Base-by-base conservation (phyloP, 2,329 filamentous ascomycete genomes). In the Ophiostoma fasciatum region DNA sequence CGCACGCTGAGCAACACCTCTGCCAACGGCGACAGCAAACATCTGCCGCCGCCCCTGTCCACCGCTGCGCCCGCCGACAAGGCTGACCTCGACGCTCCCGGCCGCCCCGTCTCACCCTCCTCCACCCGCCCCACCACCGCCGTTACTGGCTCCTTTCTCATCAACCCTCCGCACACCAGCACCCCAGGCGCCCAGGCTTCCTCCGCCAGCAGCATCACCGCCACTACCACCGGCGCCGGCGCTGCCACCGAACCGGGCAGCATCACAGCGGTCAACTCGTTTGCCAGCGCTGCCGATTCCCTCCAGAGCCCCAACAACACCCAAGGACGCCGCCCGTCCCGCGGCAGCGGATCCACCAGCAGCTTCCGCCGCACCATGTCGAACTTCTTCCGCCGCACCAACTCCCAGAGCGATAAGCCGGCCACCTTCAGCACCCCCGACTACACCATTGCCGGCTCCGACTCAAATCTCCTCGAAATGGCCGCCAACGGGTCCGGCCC, bases 301-400 rank as follows among this genome's bases (percentile, higher is more conserved):
- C 56, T 58, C 15, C 52, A 54, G 13, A 62, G 56, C 40, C n/a
- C n/a, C n/a, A n/a, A n/a, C n/a, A 23, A 33, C 2, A 13, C 20
- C 1, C 23, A 22, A 2, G 52, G 56, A 11, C 57, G 59, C 31
- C 57, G 59, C 27, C 57, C 58, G 28, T 60, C 60, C 5, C 60
- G 62, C 38, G 54, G 56, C 19, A 42, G 60, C 57, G 29, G 38
- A 22, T 50, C 50, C 5, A 57, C 59, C n/a, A 53, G 53, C 20
- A 62, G 57, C 42, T 61, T 68, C 48, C 62, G 57, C 42, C 62
- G 62, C 42, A 66, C 61, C 33, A 63, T 68, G 59, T 63, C 64
- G 15, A 63, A 50, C 40, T 46, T 68, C n/a, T 64, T 67, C 49
- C 57, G 59, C 22, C 59, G 64, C 36, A 54, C 58, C 37, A 59